Conservation (phyloP, 768 basidiomycete species). For the Pholiota conissans region DNA sequence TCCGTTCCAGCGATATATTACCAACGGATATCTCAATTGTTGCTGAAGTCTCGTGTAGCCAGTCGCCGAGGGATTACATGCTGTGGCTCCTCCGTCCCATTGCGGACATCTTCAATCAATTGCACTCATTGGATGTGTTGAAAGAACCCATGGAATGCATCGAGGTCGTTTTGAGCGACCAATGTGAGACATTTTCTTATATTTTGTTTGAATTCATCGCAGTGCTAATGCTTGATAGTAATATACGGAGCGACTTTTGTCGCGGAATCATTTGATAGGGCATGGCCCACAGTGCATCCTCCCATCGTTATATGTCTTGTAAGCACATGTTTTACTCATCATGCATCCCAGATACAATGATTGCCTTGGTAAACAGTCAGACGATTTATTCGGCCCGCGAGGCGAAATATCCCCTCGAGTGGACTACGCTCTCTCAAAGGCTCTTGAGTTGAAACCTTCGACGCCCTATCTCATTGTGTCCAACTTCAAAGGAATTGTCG, state of each 20-base stretch:
- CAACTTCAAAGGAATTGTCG: background rate
- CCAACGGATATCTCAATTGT: background rate
- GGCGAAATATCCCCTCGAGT: background rate
- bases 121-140: conserved; percentile 13
- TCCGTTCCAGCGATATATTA: no score
- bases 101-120: conserved; percentile 17
- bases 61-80: conserved; percentile 14
- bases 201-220: background rate
- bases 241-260: conserved; percentile 12
- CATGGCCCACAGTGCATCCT: no score
- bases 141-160: conserved; percentile 17
- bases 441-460: background rate
- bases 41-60: no score
- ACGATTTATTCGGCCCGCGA: background rate
- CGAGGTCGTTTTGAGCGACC: conserved; percentile 11
- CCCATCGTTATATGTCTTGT: background rate
- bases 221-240: background rate
- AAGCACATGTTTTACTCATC: background rate
- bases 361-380: background rate
- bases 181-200: no score
- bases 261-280: no score
- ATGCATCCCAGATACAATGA: background rate
- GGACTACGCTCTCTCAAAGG: background rate
- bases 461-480: background rate
- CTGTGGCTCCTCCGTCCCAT: conserved; percentile 15